Base-by-base conservation (phyloP, 768 basidiomycete species). In the Phanerodontia chrysosporium region DNA sequence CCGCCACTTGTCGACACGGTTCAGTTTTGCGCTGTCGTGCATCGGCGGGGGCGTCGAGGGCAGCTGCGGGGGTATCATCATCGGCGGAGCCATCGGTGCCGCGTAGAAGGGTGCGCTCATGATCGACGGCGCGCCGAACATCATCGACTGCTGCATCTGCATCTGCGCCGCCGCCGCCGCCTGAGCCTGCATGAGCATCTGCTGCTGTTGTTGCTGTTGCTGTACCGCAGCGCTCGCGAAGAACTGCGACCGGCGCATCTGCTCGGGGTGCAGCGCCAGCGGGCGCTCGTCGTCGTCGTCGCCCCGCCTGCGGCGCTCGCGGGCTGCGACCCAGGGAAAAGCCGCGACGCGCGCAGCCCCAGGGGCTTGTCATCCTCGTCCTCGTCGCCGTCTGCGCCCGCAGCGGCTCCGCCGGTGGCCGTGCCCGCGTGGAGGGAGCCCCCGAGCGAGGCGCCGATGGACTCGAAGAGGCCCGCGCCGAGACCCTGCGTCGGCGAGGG, bases 1-100 rank as follows among this genome's bases (percentile, higher is more conserved):
- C 63, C 91, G 83, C 91, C 91, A 93, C 60, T 82, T 81, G 70
- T 93, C 91, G 27, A 93, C 90, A 3, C 82, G 77, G 9, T 80
- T 82, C 62, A 80, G 87, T 68, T 91, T 92, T 35, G 75, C 78
- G 39, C 81, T 74, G 58, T 92, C 90, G 24, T 80, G 81, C 42
- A 78, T 67, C 9, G 84, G 85, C 14, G 87, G 86, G 25, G 87
- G 86, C 1, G 86, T 84, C 30, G 64, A 45, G 16, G 84, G 80
- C 32, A 80, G 73, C 30, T 73, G 69, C 18, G 74, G 65, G 14
- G 74, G 69, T 66, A 83, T 71, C 32, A 80, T 77, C 55, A 79
- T 73, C 51, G 73, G 71, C 9, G 70, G 64, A 1, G 53, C 68
- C 25, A 75, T 65, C 5, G 46, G 45, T n/a, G 82, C 78, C 7